Base-by-base conservation (phyloP, 1,284 basidiomycete species). In the Cryptococcus sp. region DNA sequence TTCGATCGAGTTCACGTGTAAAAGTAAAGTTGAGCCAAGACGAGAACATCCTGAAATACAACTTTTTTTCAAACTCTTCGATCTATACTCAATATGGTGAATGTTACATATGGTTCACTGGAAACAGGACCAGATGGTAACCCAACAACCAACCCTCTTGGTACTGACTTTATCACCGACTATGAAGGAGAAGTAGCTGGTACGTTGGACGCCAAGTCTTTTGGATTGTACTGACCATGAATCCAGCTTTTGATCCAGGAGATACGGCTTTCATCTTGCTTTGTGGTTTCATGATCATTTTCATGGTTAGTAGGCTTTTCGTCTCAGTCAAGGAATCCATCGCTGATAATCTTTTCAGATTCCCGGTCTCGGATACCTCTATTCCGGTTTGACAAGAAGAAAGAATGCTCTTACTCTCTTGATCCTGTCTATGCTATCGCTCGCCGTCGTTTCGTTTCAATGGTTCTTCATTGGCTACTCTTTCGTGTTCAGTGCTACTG, bases 391-490 rank as follows among this genome's bases (percentile, higher is more conserved):
- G 11, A 84, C 88, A 15, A 82, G 90, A 52, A 81, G 91, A 42
- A 82, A 81, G 63, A 82, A 82, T 59, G 80, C 81, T 1, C 71
- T 82, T 8, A 78, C 78, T 45, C 73, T 82, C 11, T 68, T 82
- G 3, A 78, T 80, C 63, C 72, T 82, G 46, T 78, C 78, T 10
- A 71, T 82, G 65, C 87, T 89, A 61, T 86, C 88, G 3, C 80
- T 92, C 62, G 85, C 86, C 58, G 87, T 93, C 62, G 73, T 78
- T 36, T 77, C 74, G 1, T 88, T 96, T 78, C 90, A 94, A 70
- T 93, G 89, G 89, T 90, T 85, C 74, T 86, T 88, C 74, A 87
- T 86, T 83, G 89, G 88, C 14, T 91, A 91, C 76, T 87, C 86
- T 1, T 79, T 91, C 37, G 87, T 88, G 3, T 91, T 91, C 72